Conservation (phyloP, 129 eudicot species). For the Deinandra increscens region DNA sequence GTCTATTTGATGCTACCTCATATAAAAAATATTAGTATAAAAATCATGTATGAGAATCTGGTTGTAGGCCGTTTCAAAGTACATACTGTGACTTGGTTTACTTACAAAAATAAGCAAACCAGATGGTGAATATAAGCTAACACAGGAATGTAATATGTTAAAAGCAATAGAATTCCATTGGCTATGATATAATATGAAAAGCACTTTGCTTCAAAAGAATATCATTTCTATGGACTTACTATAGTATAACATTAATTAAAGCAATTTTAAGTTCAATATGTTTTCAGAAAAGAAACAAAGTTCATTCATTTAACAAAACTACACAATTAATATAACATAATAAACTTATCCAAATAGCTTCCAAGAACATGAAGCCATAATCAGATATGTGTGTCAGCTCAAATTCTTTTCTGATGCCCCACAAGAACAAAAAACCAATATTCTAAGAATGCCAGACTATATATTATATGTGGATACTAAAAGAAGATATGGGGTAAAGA, state of each 20-base stretch:
- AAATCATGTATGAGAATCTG: neutral
- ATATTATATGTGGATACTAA: neutral
- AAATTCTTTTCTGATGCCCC: neutral
- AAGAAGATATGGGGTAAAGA: neutral
- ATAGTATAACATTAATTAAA: neutral
- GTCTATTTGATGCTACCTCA: conserved; percentile 2
- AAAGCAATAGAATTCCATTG: neutral
- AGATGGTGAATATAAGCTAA: neutral
- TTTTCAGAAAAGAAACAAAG: neutral
- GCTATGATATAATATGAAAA: too few species aligned
- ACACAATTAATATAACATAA: neutral
- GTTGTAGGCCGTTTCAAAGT: neutral
- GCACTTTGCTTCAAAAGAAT: neutral
- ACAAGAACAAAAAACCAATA: neutral
- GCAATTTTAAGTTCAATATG: neutral
- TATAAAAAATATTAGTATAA: neutral
- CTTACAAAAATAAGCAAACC: neutral
- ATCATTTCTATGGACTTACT: neutral
- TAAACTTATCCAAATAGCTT: neutral
- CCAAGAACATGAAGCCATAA: conserved; percentile 4
- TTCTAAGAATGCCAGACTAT: neutral
- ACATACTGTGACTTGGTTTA: neutral
- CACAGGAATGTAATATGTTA: neutral
- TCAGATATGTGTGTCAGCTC: neutral
- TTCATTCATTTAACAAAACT: neutral